Evolutionary conservation across 129 eudicot species (phyloP), one percentile per base, ranked within the genome.

Genomic region (Sambucus nigra): DNA sequence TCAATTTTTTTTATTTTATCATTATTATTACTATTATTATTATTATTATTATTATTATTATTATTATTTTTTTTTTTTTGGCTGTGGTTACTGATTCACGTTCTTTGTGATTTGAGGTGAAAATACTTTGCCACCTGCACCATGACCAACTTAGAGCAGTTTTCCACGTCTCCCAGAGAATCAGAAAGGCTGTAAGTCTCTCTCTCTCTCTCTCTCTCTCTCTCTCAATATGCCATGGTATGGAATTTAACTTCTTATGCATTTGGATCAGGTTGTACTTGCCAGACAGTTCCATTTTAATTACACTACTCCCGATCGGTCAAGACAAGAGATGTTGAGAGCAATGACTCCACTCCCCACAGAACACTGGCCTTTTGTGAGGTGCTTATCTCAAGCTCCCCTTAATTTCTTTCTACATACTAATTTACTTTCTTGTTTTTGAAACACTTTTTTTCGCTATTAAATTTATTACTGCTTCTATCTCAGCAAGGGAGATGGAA

Each of bases 71-170:
- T 42, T 23, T 21, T 27, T 40, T 2, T 11, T 4, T 49, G 47
- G 25, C n/a, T 8, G 35, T n/a, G 16, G 52, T 28, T n/a, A 57
- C 66, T 67, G 51, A 76, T 29, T 41, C 2, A 32, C 39, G 3
- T 1, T 68, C 60, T 27, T 68, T 65, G 54, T 57, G 51, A 62
- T 69, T 61, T 7, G 29, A 88, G 97, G 85, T 88, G n/a, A 84
- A 88, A 58, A 73, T 88, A 65, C 76, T 88, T 32, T 88, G 97
- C 61, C 92, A 84, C 69, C 59, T 88, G 69, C 94, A 84, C 67
- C 97, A 88, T 68, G 97, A 88, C 69, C 97, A 88, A 52, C 92
- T 88, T 7, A 67, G 70, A 69, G 87, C 94, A 40, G 95, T 72
- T 72, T 92, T 92, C 57, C 99, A 92, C 64, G 99, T 92, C 60